These are phyloP conservation scores for Colletotrichum caudatum DNA, from an alignment of 2,329 filamentous ascomycete genomes.

Conservation along the genomic window DNA sequence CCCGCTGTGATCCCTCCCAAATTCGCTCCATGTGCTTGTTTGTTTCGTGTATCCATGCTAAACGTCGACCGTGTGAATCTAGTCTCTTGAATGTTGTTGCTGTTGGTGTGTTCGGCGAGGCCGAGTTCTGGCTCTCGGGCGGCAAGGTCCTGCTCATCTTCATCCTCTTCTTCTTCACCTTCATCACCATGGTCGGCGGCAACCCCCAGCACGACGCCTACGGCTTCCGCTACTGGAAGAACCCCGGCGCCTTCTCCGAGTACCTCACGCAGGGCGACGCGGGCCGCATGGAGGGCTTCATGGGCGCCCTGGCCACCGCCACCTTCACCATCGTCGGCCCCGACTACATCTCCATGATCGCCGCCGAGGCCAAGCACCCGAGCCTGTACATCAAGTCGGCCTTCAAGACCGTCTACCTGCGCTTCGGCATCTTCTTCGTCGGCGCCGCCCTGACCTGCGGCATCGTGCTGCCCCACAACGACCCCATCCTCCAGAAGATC, in stretches of 20 bases:
- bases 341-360: constrained; percentile 74
- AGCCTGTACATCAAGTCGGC: constrained; percentile 71
- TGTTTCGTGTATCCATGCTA: constrained; percentile 38
- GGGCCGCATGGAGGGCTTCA: constrained; percentile 78
- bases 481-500: constrained; percentile 65
- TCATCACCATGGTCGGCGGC: constrained; percentile 52
- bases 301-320: constrained; percentile 75
- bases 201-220: constrained; percentile 45
- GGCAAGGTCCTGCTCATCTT: constrained; percentile 67
- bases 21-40: neutral
- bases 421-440: constrained; percentile 63
- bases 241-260: constrained; percentile 39
- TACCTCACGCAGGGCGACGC: constrained; percentile 60
- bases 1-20: constrained; percentile 17
- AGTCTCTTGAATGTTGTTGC: constrained; percentile 43
- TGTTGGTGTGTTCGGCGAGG: constrained; percentile 61
- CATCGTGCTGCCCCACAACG: constrained; percentile 75
- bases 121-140: constrained; percentile 68
- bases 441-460: constrained; percentile 75
- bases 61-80: constrained; percentile 34
- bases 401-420: constrained; percentile 71
- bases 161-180: constrained; percentile 73
- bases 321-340: constrained; percentile 74
- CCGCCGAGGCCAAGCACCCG: constrained; percentile 74
- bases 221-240: constrained; percentile 43